A percentile compares a stretch with the other conserved stretches of the same genome.
phyloP scores from a whole-genome alignment of 345 rosid genomes.

The Moringa oleifera region DNA sequence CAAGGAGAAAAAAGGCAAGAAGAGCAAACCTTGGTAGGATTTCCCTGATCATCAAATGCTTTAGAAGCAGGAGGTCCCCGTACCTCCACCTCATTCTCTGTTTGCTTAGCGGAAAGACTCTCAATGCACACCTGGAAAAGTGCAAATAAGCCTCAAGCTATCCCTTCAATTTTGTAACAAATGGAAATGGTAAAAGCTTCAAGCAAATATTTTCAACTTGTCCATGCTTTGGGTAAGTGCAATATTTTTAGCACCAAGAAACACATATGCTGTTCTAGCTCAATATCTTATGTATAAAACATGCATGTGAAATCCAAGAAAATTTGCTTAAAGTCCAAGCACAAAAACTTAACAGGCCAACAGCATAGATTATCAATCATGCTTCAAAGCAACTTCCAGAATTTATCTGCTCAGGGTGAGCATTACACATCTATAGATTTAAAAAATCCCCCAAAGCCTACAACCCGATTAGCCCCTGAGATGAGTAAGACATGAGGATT shows the following conservation, averaged over 20 bases:
- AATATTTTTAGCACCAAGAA: not conserved
- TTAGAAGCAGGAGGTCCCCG: constrained; percentile 94
- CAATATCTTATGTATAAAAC: not conserved
- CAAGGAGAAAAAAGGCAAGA: constrained; percentile 10
- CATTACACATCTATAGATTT: too few species aligned
- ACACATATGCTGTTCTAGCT: not conserved
- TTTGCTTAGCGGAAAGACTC: constrained; percentile 66
- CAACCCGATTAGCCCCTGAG: too few species aligned
- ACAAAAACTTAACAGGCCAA: too few species aligned
- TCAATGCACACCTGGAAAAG: constrained; percentile 56
- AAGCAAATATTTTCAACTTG: too few species aligned
- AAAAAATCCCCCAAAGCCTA: too few species aligned
- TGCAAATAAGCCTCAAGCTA: not conserved
- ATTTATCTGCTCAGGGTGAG: too few species aligned
- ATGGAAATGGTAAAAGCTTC: not conserved
- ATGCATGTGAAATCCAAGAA: too few species aligned
- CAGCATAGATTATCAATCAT: too few species aligned
- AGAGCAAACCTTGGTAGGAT: constrained; percentile 78
- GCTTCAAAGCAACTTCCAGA: too few species aligned
- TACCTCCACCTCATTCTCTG: constrained; percentile 69
- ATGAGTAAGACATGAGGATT: too few species aligned
- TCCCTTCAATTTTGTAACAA: not conserved
- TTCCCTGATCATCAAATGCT: constrained; percentile 85
- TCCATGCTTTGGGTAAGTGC: not conserved
- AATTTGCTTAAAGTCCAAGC: too few species aligned